These are phyloP conservation scores for Suillus ampliporus DNA, from an alignment of 768 basidiomycete genomes.

Conservation along the genomic window DNA sequence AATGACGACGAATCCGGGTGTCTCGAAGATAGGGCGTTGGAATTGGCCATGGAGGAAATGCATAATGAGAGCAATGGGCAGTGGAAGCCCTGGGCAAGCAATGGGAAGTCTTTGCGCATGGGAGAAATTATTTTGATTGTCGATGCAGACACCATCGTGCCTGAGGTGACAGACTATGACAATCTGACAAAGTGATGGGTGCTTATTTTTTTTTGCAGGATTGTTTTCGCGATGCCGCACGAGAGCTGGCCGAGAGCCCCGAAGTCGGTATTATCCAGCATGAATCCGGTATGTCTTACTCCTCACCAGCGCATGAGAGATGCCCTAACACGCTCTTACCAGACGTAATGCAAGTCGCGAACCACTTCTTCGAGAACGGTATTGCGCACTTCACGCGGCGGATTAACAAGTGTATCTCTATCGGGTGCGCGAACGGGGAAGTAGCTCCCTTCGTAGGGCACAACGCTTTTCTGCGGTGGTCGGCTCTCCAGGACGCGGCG, in stretches of 20 bases:
- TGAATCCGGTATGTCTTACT: slow-evolving; percentile 60
- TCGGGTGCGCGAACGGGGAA: slow-evolving; percentile 46
- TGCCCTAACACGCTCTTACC: slow-evolving; percentile 15
- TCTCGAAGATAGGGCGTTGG: slow-evolving; percentile 72
- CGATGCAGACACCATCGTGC: slow-evolving; percentile 86
- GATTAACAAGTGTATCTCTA: slow-evolving; percentile 50
- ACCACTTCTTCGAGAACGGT: slow-evolving; percentile 56
- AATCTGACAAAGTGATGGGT: neutral
- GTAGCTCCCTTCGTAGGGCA: slow-evolving; percentile 53
- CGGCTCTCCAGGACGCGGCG: slow-evolving; percentile 60
- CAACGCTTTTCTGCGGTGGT: slow-evolving; percentile 62
- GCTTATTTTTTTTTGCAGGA: slow-evolving; percentile 51
- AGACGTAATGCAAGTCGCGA: slow-evolving; percentile 64
- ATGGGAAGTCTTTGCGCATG: slow-evolving; percentile 75
- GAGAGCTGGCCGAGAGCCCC: slow-evolving; percentile 79
- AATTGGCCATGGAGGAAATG: slow-evolving; percentile 75
- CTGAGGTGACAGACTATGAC: slow-evolving; percentile 51
- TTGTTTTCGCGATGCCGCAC: slow-evolving; percentile 86
- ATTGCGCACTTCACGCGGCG: slow-evolving; percentile 55
- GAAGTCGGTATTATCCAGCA: slow-evolving; percentile 94
- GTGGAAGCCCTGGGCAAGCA: slow-evolving; percentile 80
- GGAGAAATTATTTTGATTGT: slow-evolving; percentile 85
- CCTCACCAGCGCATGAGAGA: neutral
- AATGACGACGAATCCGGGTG: slow-evolving; percentile 41
- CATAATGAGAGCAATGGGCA: slow-evolving; percentile 60